A percentile compares a stretch with the other conserved stretches of the same genome.
Evolutionary conservation across 331 rosid species (phyloP).

Genomic region (Quercus lobata): DNA sequence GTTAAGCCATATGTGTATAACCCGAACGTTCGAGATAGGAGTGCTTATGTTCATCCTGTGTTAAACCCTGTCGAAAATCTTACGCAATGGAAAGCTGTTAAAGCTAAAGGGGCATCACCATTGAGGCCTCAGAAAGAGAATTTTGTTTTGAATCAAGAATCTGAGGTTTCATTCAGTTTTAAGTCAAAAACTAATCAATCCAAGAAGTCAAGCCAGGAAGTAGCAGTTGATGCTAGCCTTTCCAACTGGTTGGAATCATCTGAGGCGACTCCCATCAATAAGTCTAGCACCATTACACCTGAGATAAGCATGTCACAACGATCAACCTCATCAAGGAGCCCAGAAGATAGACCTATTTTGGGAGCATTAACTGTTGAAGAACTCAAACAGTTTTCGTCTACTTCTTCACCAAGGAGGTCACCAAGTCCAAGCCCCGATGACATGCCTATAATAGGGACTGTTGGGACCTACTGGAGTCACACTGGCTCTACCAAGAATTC

Average conservation of each 20-base stretch:
- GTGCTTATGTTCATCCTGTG: conserved; percentile 82
- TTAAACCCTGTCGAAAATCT: conserved; percentile 88
- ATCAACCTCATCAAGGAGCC: conserved; percentile 54
- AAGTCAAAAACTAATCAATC: conserved; percentile 32
- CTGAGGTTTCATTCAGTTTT: conserved; percentile 36
- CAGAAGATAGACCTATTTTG: conserved; percentile 88
- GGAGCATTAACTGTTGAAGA: conserved; percentile 92
- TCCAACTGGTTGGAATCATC: conserved; percentile 86
- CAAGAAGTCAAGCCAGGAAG: conserved; percentile 45
- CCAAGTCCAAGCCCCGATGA: conserved; percentile 70
- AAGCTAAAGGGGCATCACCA: conserved; percentile 40
- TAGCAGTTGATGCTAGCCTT: conserved; percentile 87
- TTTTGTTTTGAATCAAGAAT: conserved; percentile 28
- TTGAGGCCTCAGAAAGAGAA: conserved; percentile 68
- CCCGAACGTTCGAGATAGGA: conserved; percentile 64
- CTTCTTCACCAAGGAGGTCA: conserved; percentile 75
- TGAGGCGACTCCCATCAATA: conserved; percentile 41
- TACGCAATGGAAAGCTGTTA: conserved; percentile 77
- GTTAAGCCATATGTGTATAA: conserved; percentile 31
- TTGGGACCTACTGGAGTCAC: conserved; percentile 63
- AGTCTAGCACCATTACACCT: conserved; percentile 31
- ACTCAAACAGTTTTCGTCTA: conserved; percentile 66
- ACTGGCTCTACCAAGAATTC: conserved; percentile 31
- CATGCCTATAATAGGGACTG: conserved; percentile 71
- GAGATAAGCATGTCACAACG: conserved; percentile 45